Percentiles rank a stretch among this genome's conserved stretches.
phyloP scores from a whole-genome alignment of 2,329 filamentous ascomycete genomes.

The Verticillium zaregamsianum region DNA sequence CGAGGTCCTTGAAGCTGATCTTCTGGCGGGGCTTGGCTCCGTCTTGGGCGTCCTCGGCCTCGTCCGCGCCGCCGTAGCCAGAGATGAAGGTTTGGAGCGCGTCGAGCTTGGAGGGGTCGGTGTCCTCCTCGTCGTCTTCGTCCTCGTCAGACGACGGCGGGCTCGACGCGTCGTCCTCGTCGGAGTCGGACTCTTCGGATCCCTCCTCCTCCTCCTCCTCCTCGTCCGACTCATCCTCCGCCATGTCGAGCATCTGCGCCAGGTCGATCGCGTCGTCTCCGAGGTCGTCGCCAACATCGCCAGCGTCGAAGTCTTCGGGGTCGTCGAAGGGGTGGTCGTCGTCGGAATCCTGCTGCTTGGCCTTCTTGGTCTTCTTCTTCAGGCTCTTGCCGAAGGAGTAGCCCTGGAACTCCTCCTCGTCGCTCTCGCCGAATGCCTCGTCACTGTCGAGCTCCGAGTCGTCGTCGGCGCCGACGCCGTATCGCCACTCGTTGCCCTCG shows the following conservation, averaged over 20 bases:
- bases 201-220: constrained; percentile 41
- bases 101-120: constrained; percentile 53
- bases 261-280: constrained; percentile 57
- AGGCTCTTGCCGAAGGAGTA: constrained; percentile 52
- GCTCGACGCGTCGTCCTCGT: constrained; percentile 41
- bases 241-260: constrained; percentile 52
- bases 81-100: constrained; percentile 67
- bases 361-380: constrained; percentile 28
- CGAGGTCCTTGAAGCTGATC: constrained; percentile 71
- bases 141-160: constrained; percentile 42
- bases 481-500: constrained; percentile 79
- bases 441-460: constrained; percentile 64
- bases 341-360: constrained; percentile 12
- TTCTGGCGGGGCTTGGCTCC: constrained; percentile 39
- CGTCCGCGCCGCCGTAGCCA: constrained; percentile 61
- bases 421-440: constrained; percentile 84
- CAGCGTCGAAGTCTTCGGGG: constrained; percentile 50
- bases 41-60: constrained; percentile 37
- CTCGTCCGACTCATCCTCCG: constrained; percentile 44
- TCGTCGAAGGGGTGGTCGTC: constrained; percentile 49
- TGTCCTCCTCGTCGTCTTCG: constrained; percentile 43
- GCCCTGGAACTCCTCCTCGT: constrained; percentile 79
- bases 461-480: constrained; percentile 61
- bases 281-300: constrained; percentile 54
- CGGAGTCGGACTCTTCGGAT: constrained; percentile 37